Base-by-base conservation (phyloP, 495 filamentous ascomycete species). In the Daldinia bambusicola region DNA sequence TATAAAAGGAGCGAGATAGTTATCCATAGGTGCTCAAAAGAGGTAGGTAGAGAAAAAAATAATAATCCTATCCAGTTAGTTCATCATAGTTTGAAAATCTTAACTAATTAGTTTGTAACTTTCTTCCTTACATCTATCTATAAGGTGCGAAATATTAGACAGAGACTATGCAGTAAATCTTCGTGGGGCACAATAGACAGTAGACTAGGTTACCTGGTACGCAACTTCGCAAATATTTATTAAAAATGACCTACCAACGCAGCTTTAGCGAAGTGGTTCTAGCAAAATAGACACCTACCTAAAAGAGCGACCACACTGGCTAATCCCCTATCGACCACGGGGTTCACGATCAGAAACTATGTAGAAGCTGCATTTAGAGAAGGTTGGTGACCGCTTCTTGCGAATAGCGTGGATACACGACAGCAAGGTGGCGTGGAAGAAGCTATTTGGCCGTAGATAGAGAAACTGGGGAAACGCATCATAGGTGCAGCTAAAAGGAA, bases 331-430 rank as follows among this genome's bases (percentile, higher is more conserved):
- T 3, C 26, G 13, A 32, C 16, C 2, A 14, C 9, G 37, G 18
- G 12, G 34, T 18, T 43, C 18, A 53, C 31, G 22, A 71, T 45
- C 51, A 53, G 41, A 48, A 36, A 50, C 41, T 52, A 40, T 51
- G 64, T 58, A 61, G 60, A 67, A 56, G 60, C 55, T 55, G 48
- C 37, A 67, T 72, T 56, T 31, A 58, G 51, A 48, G 53, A 36
- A n/a, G 18, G 56, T 73, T 73, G 62, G 70, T 73, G 70, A 73
- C 70, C 70, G 70, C 70, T 64, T 69, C 41, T 73, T 73, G 57
- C 70, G 70, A 73, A 73, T 73, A 57, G 58, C 66, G 53, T 63
- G 66, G 66, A 66, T 69, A 66, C 70, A 73, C 70, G 70, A 73
- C 38, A 68, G 31, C 55, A 52, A 66, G 61, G 66, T 69, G 48